Evolutionary conservation across 176 grass and related monocot genomes (phyloP).

Genomic region (Zizania latifolia): DNA sequence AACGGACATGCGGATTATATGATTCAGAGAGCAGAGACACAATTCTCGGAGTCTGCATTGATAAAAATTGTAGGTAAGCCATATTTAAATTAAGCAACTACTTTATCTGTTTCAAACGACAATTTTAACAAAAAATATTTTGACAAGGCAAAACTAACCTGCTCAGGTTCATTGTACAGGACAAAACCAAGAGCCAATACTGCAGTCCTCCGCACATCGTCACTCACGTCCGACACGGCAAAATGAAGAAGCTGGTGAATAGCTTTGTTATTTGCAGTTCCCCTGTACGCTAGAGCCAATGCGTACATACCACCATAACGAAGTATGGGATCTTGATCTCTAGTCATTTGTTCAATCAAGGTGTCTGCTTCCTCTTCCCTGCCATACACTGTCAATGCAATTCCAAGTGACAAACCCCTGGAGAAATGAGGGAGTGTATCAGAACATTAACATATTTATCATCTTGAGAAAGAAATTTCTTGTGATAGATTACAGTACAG

Average conservation of each 20-base stretch:
- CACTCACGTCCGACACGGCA: conserved; percentile 60
- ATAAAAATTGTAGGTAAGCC: not conserved
- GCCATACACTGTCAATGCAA: conserved; percentile 83
- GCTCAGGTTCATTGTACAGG: conserved; percentile 68
- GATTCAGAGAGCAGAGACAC: conserved; percentile 80
- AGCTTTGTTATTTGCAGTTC: conserved; percentile 83
- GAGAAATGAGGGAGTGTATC: conserved; percentile 33
- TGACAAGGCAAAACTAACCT: conserved; percentile 37
- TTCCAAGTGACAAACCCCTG: conserved; percentile 72
- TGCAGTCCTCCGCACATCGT: conserved; percentile 84
- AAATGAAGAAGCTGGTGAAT: conserved; percentile 71
- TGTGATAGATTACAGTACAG: not conserved
- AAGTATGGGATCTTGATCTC: conserved; percentile 87
- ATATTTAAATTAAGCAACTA: not conserved
- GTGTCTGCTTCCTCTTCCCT: conserved; percentile 81
- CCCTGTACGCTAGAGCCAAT: conserved; percentile 75
- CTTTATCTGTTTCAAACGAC: not conserved
- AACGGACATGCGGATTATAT: conserved; percentile 87
- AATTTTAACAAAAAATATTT: not conserved
- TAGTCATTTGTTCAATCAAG: conserved; percentile 81
- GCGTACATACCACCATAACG: conserved; percentile 90
- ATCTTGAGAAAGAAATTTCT: not conserved
- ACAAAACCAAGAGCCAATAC: conserved; percentile 87
- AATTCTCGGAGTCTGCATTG: conserved; percentile 63
- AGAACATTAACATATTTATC: not conserved